A percentile compares a stretch with the other conserved stretches of the same genome.
Evolutionary conservation across 192 early-diverging fungal genomes (phyloP).

Genomic region (Backusella tuberculispora): DNA sequence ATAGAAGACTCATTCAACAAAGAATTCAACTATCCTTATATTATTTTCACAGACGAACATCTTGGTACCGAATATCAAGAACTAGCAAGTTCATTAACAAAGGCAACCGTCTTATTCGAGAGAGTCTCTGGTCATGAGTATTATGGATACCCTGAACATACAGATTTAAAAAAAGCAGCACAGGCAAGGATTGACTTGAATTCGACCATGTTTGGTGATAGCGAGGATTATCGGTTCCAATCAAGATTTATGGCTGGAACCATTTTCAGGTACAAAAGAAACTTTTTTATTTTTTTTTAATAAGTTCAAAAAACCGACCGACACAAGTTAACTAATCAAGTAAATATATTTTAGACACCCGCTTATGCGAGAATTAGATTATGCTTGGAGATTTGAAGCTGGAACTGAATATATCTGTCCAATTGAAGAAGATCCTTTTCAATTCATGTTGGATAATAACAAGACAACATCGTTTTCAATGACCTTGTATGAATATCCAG

Average conservation of each 20-base stretch:
- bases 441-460: conserved; percentile 56
- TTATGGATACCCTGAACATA: conserved; percentile 32
- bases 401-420: conserved; percentile 56
- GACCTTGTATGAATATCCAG: conserved; percentile 51
- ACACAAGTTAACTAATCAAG: no score
- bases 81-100: conserved; percentile 26
- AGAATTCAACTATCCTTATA: conserved; percentile 37
- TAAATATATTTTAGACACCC: conserved; percentile 49
- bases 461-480: conserved; percentile 56
- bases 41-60: conserved; percentile 40
- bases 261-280: conserved; percentile 41
- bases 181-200: conserved; percentile 34
- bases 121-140: conserved; percentile 18
- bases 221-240: conserved; percentile 52
- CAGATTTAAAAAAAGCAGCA: conserved; percentile 35
- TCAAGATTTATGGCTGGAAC: conserved; percentile 50
- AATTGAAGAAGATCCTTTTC: conserved; percentile 57
- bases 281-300: not conserved
- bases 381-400: conserved; percentile 62
- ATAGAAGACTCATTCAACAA: conserved; percentile 42
- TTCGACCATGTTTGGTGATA: conserved; percentile 42
- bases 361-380: conserved; percentile 53
- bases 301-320: not conserved
- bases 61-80: conserved; percentile 39
- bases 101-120: conserved; percentile 31